Evolutionary conservation across 2,329 filamentous ascomycete genomes (phyloP), one percentile per base, ranked within the genome.

Genomic region (Kalaharituber pfeilii): DNA sequence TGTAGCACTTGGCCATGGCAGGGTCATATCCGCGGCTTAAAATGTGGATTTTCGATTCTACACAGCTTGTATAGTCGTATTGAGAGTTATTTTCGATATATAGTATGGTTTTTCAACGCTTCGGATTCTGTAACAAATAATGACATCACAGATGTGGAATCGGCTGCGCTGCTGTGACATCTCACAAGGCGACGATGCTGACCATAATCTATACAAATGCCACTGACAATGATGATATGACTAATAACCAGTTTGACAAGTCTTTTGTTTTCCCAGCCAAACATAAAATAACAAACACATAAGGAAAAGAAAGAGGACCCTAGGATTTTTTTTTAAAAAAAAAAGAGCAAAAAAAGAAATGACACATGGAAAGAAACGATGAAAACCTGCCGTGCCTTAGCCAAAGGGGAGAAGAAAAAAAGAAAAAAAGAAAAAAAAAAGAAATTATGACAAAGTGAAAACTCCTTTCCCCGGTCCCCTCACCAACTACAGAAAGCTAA

Each of bases 241-340:
- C 15, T 9, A 11, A 39, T 33, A 28, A 27, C 25, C 28, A 28
- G 20, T 28, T n/a, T 39, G 33, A 28, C 25, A 33, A 27, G 20
- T 28, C n/a, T 18, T 25, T 52, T 33, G 3, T 52, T 24, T n/a
- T 39, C 50, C 29, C 24, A 52, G 44, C 50, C 25, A 52, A 44
- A 33, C 29, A 39, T 22, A 52, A 42, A 45, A 15, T 9, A 13
- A 8, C 25, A 4, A 11, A 20, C 6, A 22, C 15, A 5, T 29
- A 22, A 49, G 20, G 24, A 47, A 8, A 45, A 54, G 54, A 74
- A 61, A 63, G 71, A 74, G 73, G 73, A n/a, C 30, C 9, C 9
- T n/a, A n/a, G n/a, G n/a, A n/a, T n/a, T n/a, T n/a, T n/a, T n/a
- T n/a, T n/a, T n/a, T n/a, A n/a, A 50, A 50, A 30, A 28, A 50